Evolutionary conservation across 345 rosid genomes (phyloP).

Genomic region (Erodium maritimum): DNA sequence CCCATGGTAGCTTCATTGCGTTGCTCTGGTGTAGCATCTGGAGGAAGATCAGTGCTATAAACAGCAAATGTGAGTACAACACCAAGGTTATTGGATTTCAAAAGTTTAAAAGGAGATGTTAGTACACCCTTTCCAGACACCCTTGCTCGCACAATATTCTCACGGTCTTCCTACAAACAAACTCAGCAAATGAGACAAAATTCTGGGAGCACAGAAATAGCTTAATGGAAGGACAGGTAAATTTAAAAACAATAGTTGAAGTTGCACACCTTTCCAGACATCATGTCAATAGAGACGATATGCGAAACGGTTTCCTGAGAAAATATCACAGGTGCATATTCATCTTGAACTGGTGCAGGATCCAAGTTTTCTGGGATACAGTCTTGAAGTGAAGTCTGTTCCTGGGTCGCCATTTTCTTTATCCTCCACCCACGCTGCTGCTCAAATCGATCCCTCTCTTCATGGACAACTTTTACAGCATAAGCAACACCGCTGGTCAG

Average conservation of each 20-base stretch:
- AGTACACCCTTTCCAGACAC: constrained; percentile 89
- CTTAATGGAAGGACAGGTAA: neutral
- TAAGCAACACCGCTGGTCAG: constrained; percentile 98
- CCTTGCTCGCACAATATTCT: constrained; percentile 84
- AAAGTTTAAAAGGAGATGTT: constrained; percentile 94
- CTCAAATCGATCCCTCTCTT: constrained; percentile 75
- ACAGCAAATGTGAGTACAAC: constrained; percentile 92
- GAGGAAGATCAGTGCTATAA: constrained; percentile 53
- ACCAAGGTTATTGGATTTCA: constrained; percentile 84
- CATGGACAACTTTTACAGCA: constrained; percentile 83
- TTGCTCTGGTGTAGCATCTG: constrained; percentile 58
- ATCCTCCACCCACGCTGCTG: constrained; percentile 65
- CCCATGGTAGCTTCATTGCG: constrained; percentile 71
- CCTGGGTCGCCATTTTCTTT: constrained; percentile 87
- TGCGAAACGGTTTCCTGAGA: constrained; percentile 94
- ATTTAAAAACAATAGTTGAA: neutral
- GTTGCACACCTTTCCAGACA: constrained; percentile 75
- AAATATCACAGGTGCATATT: constrained; percentile 90
- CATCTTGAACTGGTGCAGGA: constrained; percentile 84
- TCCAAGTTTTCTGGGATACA: constrained; percentile 67
- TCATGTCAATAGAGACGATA: constrained; percentile 92
- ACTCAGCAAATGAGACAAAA: neutral
- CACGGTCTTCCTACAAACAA: constrained; percentile 77
- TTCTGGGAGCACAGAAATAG: neutral
- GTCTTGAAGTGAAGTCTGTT: constrained; percentile 79